Base-by-base conservation (phyloP, 192 early-diverging fungal genomes). In the Glomus cerebriforme region DNA sequence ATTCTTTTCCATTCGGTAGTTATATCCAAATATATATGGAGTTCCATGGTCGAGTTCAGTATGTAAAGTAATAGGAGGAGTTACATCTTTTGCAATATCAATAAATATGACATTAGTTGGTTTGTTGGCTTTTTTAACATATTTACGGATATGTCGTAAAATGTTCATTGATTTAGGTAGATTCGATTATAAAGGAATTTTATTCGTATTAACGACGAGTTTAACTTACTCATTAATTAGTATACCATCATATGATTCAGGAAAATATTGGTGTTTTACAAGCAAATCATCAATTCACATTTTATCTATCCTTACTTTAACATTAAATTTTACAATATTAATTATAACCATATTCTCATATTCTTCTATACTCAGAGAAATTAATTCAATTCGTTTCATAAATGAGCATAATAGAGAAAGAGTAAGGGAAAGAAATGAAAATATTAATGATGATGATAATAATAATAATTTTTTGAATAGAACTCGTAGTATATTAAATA, bases 201-300 rank as follows among this genome's bases (percentile, higher is more conserved):
- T 22, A 29, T 59, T 59, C 15, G 12, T 73, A 6, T 24, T 73
- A 58, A 15, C 19, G 1, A 15, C 31, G 0, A 32, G 47, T 59
- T 35, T n/a, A 15, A 17, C 29, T 3, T 31, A 58, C 31, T 29
- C 71, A 19, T 8, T 59, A 24, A 34, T 73, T 31, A 29, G 71
- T 58, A 59, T 73, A 24, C 71, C 71, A 31, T 58, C 47, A 58
- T 73, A 31, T 58, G 71, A 43, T 10, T 35, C 71, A 15, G 29
- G 71, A 17, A 73, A 73, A 73, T 73, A 73, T 73, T 73, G 71
- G 71, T 74, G 72, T n/a, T 74, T 35, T 59, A 74, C 49, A 1
- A 74, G 59, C 24, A 29, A 35, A 13, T 0, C 2, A 60, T 2
- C 17, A 29, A 22, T 39, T 9, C 37, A 7, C 0, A 35, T 59